Conservation (phyloP, 1,139 yeast genomes). For the Hansenula anomala region DNA sequence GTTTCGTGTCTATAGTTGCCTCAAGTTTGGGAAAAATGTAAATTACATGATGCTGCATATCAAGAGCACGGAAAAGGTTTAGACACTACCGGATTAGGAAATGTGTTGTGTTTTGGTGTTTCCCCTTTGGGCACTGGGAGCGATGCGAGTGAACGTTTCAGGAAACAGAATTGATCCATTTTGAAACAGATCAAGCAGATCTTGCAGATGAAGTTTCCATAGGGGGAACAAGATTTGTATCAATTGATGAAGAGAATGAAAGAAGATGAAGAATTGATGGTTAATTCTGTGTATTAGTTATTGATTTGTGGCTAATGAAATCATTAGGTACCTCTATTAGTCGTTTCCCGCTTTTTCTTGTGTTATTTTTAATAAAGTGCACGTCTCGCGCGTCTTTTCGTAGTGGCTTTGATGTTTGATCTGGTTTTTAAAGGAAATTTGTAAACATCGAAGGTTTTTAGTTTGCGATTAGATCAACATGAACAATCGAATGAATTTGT, state of each 20-base stretch:
- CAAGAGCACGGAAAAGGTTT: background rate
- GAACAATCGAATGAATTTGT: too few species aligned
- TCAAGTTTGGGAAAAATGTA: background rate
- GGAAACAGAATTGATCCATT: conserved; percentile 1
- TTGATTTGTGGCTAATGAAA: background rate
- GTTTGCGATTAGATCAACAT: background rate
- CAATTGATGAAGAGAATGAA: too few species aligned
- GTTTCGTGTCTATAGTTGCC: background rate
- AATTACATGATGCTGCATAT: background rate
- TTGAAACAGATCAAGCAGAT: background rate
- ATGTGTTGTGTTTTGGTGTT: background rate
- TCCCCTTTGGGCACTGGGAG: background rate
- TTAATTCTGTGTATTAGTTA: background rate
- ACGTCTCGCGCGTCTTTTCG: too few species aligned
- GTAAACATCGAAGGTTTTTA: background rate
- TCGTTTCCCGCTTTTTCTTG: too few species aligned
- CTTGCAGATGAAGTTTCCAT: too few species aligned
- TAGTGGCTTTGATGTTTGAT: too few species aligned
- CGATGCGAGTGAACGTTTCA: conserved; percentile 1
- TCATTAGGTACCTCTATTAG: background rate
- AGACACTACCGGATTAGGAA: background rate
- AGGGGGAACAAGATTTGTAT: too few species aligned
- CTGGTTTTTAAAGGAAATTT: conserved; percentile 1
- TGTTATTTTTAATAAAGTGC: too few species aligned
- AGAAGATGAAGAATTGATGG: background rate